Base-by-base conservation (phyloP, 176 grass and related monocot species). In the Hordeum marinum region DNA sequence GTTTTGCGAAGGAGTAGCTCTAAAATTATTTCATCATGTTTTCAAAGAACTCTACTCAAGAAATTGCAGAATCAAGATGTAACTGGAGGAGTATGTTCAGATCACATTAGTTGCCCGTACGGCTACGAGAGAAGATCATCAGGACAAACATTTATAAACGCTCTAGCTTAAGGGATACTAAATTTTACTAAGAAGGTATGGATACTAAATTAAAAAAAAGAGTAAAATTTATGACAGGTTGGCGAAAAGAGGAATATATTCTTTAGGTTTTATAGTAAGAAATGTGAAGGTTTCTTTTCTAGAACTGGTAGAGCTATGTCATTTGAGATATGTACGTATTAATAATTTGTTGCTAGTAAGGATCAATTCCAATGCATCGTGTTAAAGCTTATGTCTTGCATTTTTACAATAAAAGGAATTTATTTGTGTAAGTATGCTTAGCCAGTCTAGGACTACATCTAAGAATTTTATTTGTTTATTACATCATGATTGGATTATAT, bases 381-480 rank as follows among this genome's bases (percentile, higher is more conserved):
- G 29, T 13, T 77, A 64, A 79, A 84, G 20, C 26, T 88, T 52
- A 8, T 17, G 6, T 15, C 67, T 26, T 72, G 9, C 57, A 74
- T 50, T 74, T 88, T 80, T 74, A 70, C 68, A 17, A 60, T 3
- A 15, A 79, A 63, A 84, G 24, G 1, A 64, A 72, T 55, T 29
- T 63, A 63, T 88, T 54, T 41, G 48, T n/a, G 29, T 39, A 25
- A 21, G 21, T 84, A 40, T 2, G 29, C 12, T 54, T 13, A 41
- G 13, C 14, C 14, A 6, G 63, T 66, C 13, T 63, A 32, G 31
- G 31, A 32, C 31, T 32, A 32, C 31, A 3, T 32, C 3, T 32
- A 32, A 32, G 31, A 32, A 32, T 32, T 32, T 32, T 32, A 32
- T 32, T 32, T 32, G 31, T 32, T 32, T 32, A 32, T 32, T 32